Conservation (phyloP, 257 asterid species). For the Verbascum thapsus region DNA sequence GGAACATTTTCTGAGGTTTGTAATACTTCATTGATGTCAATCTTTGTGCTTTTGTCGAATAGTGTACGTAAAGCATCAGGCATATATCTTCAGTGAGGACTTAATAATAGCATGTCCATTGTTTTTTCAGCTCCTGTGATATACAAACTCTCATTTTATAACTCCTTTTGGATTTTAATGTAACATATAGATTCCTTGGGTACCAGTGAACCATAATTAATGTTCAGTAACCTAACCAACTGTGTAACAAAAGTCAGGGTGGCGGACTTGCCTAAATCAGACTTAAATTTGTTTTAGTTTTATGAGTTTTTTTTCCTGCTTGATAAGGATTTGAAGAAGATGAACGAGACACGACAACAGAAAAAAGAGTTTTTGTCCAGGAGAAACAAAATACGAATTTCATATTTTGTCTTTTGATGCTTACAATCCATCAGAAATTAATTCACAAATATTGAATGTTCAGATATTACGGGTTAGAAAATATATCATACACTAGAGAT, state of each 20-base stretch:
- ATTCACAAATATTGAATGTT: neutral
- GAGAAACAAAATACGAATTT: neutral
- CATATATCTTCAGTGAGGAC: no score
- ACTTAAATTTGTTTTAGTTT: neutral
- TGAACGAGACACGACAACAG: neutral
- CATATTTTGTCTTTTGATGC: neutral
- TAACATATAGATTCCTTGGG: neutral
- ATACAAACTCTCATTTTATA: constrained; percentile 1
- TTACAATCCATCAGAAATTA: neutral
- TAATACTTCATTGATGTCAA: constrained; percentile 23
- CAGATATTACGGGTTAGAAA: constrained; percentile 5
- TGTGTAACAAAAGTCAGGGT: neutral
- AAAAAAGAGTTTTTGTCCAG: neutral
- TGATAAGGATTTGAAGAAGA: neutral
- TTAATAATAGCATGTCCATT: neutral
- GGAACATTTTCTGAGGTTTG: constrained; percentile 97
- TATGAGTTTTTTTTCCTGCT: neutral
- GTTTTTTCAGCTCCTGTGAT: constrained; percentile 1
- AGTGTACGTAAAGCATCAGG: constrained; percentile 3
- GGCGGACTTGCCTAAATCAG: neutral
- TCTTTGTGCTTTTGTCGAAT: constrained; percentile 11
- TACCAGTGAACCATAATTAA: neutral
- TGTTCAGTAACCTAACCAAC: neutral
- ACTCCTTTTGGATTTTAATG: neutral
- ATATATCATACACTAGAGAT: constrained; percentile 3